Percentiles rank a stretch among this genome's conserved stretches.
Conservation (phyloP, 2,329 filamentous ascomycete genomes). For the Didymella keratinophila region DNA sequence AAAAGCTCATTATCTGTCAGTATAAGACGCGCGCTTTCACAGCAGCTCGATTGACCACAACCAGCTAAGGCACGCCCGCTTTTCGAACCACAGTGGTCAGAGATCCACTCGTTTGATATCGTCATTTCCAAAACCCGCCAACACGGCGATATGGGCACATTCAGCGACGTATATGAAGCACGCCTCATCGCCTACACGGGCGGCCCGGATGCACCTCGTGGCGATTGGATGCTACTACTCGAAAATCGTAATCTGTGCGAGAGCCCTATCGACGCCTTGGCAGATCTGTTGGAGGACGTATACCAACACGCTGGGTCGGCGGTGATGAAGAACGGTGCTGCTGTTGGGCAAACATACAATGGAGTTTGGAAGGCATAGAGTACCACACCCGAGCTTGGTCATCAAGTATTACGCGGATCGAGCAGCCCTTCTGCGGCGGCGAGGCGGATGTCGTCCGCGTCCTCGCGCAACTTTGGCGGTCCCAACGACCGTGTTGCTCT, state of each 20-base stretch:
- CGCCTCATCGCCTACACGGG: neutral
- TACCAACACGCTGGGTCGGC: neutral
- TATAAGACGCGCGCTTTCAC: neutral
- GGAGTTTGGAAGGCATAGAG: neutral
- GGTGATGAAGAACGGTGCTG: neutral
- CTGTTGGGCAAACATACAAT: neutral
- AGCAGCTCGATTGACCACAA: neutral
- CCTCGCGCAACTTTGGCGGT: too few relatives aligned
- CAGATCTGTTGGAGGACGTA: conserved; percentile 1
- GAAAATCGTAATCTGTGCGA: neutral
- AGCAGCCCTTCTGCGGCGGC: too few relatives aligned
- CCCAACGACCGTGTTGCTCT: too few relatives aligned
- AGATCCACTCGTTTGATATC: neutral
- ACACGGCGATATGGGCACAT: too few relatives aligned
- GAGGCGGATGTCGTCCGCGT: too few relatives aligned
- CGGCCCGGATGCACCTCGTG: neutral
- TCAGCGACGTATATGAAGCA: conserved; percentile 1
- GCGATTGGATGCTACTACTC: neutral
- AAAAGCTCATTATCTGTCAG: neutral
- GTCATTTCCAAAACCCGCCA: conserved; percentile 1
- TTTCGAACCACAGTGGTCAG: neutral
- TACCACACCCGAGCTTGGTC: neutral
- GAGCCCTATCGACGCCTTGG: conserved; percentile 9
- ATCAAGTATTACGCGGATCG: too few relatives aligned
- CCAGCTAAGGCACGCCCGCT: neutral